Evolutionary conservation across 164 flowering plant genomes (phyloP).

Genomic region (Piper betle): DNA sequence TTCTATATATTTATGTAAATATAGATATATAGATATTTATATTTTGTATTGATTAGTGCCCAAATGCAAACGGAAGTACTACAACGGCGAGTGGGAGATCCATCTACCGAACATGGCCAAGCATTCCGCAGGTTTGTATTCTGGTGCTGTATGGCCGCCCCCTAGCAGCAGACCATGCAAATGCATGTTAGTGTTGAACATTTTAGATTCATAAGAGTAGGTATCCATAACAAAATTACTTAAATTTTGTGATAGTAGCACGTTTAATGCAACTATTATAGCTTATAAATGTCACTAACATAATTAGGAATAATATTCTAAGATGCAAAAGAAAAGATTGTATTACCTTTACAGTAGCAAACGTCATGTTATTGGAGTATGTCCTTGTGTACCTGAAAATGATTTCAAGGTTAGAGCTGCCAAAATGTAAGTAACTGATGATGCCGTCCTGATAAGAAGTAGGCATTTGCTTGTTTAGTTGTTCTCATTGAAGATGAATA

Average conservation of each 20-base stretch:
- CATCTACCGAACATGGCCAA: conserved; percentile 4
- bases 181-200: neutral
- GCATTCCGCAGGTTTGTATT: conserved; percentile 7
- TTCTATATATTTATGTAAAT: too few relatives aligned
- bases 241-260: neutral
- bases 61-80: too few relatives aligned
- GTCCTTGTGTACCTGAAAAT: conserved; percentile 30
- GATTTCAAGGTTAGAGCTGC: neutral
- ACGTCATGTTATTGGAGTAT: conserved; percentile 36
- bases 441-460: neutral
- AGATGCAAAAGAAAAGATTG: neutral
- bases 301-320: neutral
- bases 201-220: neutral
- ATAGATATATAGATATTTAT: too few relatives aligned
- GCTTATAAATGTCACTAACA: neutral
- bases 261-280: too few relatives aligned
- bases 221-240: neutral
- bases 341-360: conserved; percentile 40
- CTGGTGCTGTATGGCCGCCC: conserved; percentile 10
- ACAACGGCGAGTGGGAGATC: neutral
- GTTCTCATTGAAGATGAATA: neutral
- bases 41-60: too few relatives aligned
- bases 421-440: neutral
- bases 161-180: conserved; percentile 1
- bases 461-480: neutral